Conservation (phyloP, 495 filamentous ascomycete genomes). For the Glarea lozoyensis region DNA sequence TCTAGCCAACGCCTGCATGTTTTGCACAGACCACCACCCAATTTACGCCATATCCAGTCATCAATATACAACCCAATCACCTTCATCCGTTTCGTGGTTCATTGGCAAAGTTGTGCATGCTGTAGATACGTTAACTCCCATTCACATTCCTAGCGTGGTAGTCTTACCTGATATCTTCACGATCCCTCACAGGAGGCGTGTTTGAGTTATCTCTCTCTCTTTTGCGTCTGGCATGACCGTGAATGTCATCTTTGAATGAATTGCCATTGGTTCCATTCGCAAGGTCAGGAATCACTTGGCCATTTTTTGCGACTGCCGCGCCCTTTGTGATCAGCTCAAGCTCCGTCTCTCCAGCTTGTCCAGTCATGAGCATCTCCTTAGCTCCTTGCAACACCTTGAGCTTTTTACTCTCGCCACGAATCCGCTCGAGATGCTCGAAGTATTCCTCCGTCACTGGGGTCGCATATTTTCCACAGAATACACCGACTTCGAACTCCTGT, state of each 20-base stretch:
- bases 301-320: constrained; percentile 45
- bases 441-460: constrained; percentile 79
- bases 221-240: constrained; percentile 15
- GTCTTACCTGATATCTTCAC: constrained; percentile 24
- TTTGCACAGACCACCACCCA: constrained; percentile 1
- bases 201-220: constrained; percentile 13
- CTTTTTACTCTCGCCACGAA: constrained; percentile 67
- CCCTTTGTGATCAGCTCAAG: constrained; percentile 56
- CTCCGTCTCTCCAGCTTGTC: constrained; percentile 53
- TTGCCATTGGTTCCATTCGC: background rate
- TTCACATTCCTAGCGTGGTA: too few species aligned
- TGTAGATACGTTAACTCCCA: too few species aligned
- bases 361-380: constrained; percentile 57
- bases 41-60: background rate
- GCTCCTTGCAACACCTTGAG: constrained; percentile 61
- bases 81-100: constrained; percentile 17
- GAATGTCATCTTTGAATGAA: constrained; percentile 11
- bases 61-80: constrained; percentile 9
- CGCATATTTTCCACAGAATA: constrained; percentile 87
- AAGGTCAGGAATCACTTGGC: constrained; percentile 29
- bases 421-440: constrained; percentile 73
- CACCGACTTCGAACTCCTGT: constrained; percentile 78
- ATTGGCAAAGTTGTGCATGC: constrained; percentile 21
- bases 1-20: background rate
- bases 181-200: constrained; percentile 19